Percentiles rank a stretch among this genome's conserved stretches.
phyloP scores from a whole-genome alignment of 2,329 filamentous ascomycete genomes.

The Aspergillus brunneoviolaceus region DNA sequence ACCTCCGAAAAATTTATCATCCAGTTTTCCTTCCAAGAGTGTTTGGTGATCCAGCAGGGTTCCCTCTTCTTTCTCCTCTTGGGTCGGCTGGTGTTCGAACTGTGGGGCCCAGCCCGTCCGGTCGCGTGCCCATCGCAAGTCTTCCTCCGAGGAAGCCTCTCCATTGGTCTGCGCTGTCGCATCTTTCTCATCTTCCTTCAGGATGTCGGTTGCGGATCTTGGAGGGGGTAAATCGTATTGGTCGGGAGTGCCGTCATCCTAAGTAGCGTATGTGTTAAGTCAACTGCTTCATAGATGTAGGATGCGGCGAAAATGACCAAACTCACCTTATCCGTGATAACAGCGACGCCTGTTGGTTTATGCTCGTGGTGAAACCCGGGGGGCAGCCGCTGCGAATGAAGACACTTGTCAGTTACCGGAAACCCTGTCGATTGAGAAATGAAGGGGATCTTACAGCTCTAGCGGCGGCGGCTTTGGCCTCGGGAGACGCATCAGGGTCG shows the following conservation, averaged over 20 bases:
- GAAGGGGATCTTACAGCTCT: slow-evolving; percentile 61
- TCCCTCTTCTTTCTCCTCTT: slow-evolving; percentile 55
- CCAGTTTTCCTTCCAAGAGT: slow-evolving; percentile 76
- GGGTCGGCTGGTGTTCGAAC: slow-evolving; percentile 63
- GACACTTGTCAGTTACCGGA: background rate
- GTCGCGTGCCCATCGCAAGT: slow-evolving; percentile 57
- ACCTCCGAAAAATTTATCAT: slow-evolving; percentile 90
- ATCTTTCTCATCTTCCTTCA: slow-evolving; percentile 56
- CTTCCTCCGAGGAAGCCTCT: slow-evolving; percentile 52
- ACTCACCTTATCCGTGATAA: slow-evolving; percentile 72
- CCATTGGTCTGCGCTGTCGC: slow-evolving; percentile 52
- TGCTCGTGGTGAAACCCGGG: slow-evolving; percentile 59
- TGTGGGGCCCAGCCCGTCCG: slow-evolving; percentile 84
- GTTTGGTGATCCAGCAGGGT: slow-evolving; percentile 85
- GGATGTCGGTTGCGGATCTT: slow-evolving; percentile 54
- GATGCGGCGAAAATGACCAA: background rate
- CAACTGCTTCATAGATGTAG: background rate
- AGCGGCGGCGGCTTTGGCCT: slow-evolving; percentile 80
- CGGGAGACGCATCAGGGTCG: slow-evolving; percentile 77
- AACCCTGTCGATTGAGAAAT: background rate
- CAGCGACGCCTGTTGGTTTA: slow-evolving; percentile 43
- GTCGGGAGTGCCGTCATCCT: slow-evolving; percentile 66
- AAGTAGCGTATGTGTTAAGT: background rate
- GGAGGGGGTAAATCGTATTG: slow-evolving; percentile 77
- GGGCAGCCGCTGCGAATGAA: slow-evolving; percentile 56